A percentile compares a stretch with the other conserved stretches of the same genome.
Evolutionary conservation across 2,329 filamentous ascomycete species (phyloP).

Genomic region (Colletotrichum abscissum): DNA sequence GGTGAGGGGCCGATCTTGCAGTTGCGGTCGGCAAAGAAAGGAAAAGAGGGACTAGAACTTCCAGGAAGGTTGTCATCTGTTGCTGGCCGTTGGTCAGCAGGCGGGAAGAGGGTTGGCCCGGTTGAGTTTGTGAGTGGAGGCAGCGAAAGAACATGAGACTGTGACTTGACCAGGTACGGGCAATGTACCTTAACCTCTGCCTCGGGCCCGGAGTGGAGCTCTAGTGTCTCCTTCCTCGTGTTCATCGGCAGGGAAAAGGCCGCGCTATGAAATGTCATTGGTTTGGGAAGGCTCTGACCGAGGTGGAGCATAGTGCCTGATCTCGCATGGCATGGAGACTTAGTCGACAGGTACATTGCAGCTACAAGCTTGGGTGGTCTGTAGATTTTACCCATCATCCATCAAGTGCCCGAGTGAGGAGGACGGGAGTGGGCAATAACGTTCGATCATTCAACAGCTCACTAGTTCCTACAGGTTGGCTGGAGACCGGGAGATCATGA

Average conservation of each 20-base stretch:
- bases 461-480: neutral
- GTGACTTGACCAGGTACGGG: neutral
- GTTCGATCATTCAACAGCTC: neutral
- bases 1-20: slow-evolving; percentile 7
- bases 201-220: neutral
- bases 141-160: neutral
- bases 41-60: neutral
- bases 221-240: slow-evolving; percentile 2
- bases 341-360: neutral
- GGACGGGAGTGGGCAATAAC: neutral
- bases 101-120: neutral
- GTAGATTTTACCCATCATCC: neutral
- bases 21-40: neutral
- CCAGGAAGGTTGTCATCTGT: neutral
- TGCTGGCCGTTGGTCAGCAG: neutral
- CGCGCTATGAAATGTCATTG: slow-evolving; percentile 9
- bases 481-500: slow-evolving; percentile 1
- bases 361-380: neutral
- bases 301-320: slow-evolving; percentile 33
- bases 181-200: neutral
- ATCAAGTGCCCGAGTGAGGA: neutral
- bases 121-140: neutral
- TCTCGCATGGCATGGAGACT: slow-evolving; percentile 27
- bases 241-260: slow-evolving; percentile 3
- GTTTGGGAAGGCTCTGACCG: slow-evolving; percentile 17